Evolutionary conservation across 2,329 filamentous ascomycete genomes (phyloP), one percentile per base, ranked within the genome.

Genomic region (Colletotrichum somersetense): DNA sequence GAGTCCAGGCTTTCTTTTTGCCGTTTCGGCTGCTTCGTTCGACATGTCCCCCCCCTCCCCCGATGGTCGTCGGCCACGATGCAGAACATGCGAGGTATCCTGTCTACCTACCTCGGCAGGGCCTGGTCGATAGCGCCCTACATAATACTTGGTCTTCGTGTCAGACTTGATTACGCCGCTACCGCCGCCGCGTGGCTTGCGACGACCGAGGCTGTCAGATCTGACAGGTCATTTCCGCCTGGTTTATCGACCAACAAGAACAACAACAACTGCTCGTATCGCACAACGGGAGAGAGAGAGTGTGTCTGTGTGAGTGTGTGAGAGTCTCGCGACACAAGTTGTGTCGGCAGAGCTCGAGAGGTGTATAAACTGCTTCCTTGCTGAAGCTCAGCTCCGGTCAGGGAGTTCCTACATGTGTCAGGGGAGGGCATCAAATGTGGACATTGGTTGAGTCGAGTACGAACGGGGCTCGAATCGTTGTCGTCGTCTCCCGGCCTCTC

Each of bases 131-230:
- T 52, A 66, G 55, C 35, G 12, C n/a, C 55, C 44, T 46, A n/a
- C 20, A n/a, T n/a, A 10, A 48, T 62, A 30, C 59, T 42, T 57
- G 35, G 55, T 12, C 61, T 50, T 48, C 46, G 35, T 62, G 33
- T 35, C 61, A 62, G 50, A 35, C 20, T 40, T 52, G 46, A 16
- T 4, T n/a, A 14, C 46, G 64, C 50, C 30, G 65, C 40, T 40
- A 46, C 63, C 46, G 64, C 57, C 18, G 64, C 66, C 67, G 65
- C 66, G 53, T 63, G 59, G 56, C 58, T 69, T 63, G 69, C 58
- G 53, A 63, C 69, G 65, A 48, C 52, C 18, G 30, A 59, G 20
- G 52, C 46, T 69, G 69, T 72, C 65, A 72, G 65, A 69, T 72
- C 44, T 72, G 58, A 72, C 69, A 68, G 44, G 59, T 69, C 69